phyloP scores from a whole-genome alignment of 2,329 filamentous ascomycete species.

The Aureobasidium sp. region DNA sequence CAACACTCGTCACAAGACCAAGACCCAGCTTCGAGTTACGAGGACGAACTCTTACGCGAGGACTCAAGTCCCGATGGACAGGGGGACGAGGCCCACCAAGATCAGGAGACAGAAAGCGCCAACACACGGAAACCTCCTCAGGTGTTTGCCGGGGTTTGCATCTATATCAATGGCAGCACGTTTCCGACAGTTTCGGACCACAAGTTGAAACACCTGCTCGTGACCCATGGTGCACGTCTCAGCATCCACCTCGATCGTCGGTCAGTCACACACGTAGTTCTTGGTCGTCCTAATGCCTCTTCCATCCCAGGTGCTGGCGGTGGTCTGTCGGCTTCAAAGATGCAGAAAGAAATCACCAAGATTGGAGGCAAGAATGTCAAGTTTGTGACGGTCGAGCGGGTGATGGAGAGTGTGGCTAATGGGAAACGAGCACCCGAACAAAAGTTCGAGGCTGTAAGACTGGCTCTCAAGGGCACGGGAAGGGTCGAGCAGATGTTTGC shows the following conservation, averaged over 20 bases:
- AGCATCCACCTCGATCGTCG: slow-evolving; percentile 65
- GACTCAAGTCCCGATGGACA: background rate
- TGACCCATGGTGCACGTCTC: slow-evolving; percentile 64
- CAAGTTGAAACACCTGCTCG: slow-evolving; percentile 71
- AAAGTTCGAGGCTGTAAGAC: slow-evolving; percentile 57
- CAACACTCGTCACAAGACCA: background rate
- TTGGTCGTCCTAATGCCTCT: slow-evolving; percentile 52
- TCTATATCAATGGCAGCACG: slow-evolving; percentile 87
- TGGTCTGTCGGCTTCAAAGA: slow-evolving; percentile 67
- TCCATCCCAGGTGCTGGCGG: slow-evolving; percentile 55
- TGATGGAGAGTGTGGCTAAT: slow-evolving; percentile 73
- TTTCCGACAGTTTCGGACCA: slow-evolving; percentile 77
- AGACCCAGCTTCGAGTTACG: background rate
- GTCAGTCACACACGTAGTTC: slow-evolving; percentile 77
- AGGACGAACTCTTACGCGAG: background rate
- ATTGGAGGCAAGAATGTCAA: slow-evolving; percentile 64
- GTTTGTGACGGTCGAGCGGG: slow-evolving; percentile 78
- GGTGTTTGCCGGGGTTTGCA: slow-evolving; percentile 60
- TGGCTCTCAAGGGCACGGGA: slow-evolving; percentile 55
- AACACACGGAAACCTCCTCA: slow-evolving; percentile 15
- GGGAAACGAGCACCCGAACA: slow-evolving; percentile 69
- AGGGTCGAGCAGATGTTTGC: slow-evolving; percentile 55
- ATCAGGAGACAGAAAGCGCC: background rate
- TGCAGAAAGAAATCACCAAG: slow-evolving; percentile 70
- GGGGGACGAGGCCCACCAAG: background rate